phyloP scores from a whole-genome alignment of 805 yeast species.

The Jamesozyma hellenica region DNA sequence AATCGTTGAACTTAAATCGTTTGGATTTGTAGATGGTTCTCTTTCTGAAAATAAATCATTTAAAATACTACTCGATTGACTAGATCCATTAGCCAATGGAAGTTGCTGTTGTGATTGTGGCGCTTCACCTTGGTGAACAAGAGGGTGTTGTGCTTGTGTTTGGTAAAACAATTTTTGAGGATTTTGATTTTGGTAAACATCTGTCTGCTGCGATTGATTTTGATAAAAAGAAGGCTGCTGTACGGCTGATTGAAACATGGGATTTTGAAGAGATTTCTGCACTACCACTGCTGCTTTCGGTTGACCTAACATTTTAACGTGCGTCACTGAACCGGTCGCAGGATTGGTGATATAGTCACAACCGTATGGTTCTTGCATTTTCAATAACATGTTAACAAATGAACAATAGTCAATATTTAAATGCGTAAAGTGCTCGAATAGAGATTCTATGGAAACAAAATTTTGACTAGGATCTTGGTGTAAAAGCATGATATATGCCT shows the following conservation, averaged over 20 bases:
- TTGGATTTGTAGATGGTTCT: not conserved
- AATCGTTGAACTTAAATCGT: not conserved
- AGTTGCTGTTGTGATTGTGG: not conserved
- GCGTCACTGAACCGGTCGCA: conserved; percentile 17
- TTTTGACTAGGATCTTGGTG: conserved; percentile 8
- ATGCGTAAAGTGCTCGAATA: conserved; percentile 15
- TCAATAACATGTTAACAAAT: conserved; percentile 15
- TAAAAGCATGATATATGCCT: conserved; percentile 8
- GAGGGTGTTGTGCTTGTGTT: not conserved
- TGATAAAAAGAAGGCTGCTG: not conserved
- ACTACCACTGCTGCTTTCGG: not conserved
- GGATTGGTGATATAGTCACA: conserved; percentile 15
- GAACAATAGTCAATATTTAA: conserved; percentile 12
- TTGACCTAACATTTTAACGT: conserved; percentile 12
- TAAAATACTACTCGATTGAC: not conserved
- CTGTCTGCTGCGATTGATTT: not conserved
- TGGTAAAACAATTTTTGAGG: not conserved
- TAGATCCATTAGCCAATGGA: not conserved
- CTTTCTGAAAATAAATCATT: not conserved
- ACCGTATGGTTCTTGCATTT: conserved; percentile 14
- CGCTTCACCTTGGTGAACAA: not conserved
- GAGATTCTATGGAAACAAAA: conserved; percentile 17
- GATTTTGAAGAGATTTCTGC: not conserved
- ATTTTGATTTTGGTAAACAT: not conserved
- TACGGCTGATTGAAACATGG: not conserved